These are phyloP conservation scores for Kodamaea derodonti DNA, from an alignment of 1,139 yeast species.

Conservation along the genomic window DNA sequence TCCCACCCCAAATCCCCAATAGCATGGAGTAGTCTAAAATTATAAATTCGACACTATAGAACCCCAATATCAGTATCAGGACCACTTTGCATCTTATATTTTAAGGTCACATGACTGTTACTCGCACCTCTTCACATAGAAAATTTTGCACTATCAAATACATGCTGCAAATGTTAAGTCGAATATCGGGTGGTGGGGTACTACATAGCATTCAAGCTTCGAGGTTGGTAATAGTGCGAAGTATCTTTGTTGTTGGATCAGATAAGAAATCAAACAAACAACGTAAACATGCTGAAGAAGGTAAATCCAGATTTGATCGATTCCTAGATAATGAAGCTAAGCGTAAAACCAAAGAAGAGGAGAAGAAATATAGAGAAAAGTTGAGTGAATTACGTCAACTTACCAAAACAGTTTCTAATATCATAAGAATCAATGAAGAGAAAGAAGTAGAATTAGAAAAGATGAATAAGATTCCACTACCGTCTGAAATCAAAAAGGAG, in stretches of 20 bases:
- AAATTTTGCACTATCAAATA: conserved; percentile 1
- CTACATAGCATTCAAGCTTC: neutral
- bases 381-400: conserved; percentile 14
- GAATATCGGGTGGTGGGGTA: neutral
- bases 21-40: too few species aligned
- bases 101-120: neutral
- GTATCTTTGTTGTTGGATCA: conserved; percentile 6
- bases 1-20: too few species aligned
- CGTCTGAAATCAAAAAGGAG: conserved; percentile 17
- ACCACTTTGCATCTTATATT: too few species aligned
- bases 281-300: conserved; percentile 5
- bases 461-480: conserved; percentile 17
- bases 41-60: too few species aligned
- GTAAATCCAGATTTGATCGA: conserved; percentile 10
- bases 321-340: conserved; percentile 19
- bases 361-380: conserved; percentile 19
- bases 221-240: conserved; percentile 1
- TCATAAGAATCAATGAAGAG: conserved; percentile 17
- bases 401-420: conserved; percentile 21
- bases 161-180: conserved; percentile 1
- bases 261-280: conserved; percentile 9
- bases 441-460: conserved; percentile 11
- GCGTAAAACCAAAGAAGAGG: conserved; percentile 16
- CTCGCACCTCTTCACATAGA: conserved; percentile 2
- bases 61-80: too few species aligned